Conservation (phyloP, 306 rosid species). For the Nissolia schottii region DNA sequence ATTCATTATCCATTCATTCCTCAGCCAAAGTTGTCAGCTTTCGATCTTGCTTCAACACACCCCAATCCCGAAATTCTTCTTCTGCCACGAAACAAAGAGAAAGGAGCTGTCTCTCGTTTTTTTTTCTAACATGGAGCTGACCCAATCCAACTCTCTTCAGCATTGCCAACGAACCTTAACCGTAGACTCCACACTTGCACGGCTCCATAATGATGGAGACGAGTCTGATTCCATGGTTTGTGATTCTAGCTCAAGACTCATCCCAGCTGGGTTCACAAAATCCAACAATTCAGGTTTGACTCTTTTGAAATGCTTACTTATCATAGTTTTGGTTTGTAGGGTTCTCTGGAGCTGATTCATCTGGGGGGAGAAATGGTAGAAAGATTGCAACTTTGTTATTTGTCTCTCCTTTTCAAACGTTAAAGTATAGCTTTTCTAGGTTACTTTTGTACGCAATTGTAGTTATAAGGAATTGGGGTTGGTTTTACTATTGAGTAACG, state of each 20-base stretch:
- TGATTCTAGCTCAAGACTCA: conserved; percentile 40
- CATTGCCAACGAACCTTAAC: conserved; percentile 27
- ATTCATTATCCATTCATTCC: neutral
- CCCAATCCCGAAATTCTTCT: neutral
- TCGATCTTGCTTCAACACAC: neutral
- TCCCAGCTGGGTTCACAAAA: conserved; percentile 37
- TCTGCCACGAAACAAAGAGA: neutral
- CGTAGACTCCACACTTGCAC: conserved; percentile 15
- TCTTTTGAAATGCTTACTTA: neutral
- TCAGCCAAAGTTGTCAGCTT: neutral
- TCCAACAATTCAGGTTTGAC: conserved; percentile 36
- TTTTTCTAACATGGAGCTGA: neutral
- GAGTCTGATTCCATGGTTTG: conserved; percentile 33
- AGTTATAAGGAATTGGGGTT: neutral
- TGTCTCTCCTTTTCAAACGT: neutral
- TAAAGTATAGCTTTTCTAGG: no score
- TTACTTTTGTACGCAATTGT: no score
- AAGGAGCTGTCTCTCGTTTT: neutral
- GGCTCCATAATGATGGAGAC: neutral
- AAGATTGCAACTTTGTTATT: neutral
- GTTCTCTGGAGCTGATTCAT: neutral
- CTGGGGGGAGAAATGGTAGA: neutral
- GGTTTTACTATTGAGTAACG: neutral
- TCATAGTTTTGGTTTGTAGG: neutral
- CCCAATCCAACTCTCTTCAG: neutral